phyloP scores from a whole-genome alignment of 257 asterid species.

The Verbena officinalis region DNA sequence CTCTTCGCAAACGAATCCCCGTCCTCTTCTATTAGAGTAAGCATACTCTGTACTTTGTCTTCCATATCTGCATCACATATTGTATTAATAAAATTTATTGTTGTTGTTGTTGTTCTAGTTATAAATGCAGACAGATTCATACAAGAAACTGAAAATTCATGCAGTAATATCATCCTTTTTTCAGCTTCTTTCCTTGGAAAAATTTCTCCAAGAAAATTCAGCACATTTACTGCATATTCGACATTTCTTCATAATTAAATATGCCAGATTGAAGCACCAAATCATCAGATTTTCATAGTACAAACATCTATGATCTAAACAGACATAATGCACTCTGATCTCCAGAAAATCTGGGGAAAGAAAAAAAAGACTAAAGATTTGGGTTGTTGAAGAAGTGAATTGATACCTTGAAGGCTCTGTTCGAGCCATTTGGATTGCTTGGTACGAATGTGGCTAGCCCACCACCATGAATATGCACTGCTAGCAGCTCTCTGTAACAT shows the following conservation, averaged over 20 bases:
- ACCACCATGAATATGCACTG: constrained; percentile 82
- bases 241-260: too few species aligned
- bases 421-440: constrained; percentile 78
- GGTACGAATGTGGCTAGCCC: constrained; percentile 72
- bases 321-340: neutral
- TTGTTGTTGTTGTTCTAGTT: neutral
- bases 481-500: constrained; percentile 78
- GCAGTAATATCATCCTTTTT: too few species aligned
- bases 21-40: constrained; percentile 73
- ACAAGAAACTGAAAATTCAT: too few species aligned
- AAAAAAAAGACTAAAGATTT: neutral
- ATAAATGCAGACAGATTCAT: neutral
- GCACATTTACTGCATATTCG: too few species aligned
- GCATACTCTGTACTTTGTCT: constrained; percentile 71
- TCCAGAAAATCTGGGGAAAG: neutral
- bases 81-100: too few species aligned
- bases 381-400: too few species aligned
- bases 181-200: too few species aligned
- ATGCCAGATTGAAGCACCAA: too few species aligned
- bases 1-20: constrained; percentile 91
- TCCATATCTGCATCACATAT: constrained; percentile 70
- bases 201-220: too few species aligned
- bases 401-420: constrained; percentile 60
- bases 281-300: too few species aligned
- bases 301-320: too few species aligned